phyloP scores from a whole-genome alignment of 2,329 filamentous ascomycete genomes.

The Penicillium sp. region DNA sequence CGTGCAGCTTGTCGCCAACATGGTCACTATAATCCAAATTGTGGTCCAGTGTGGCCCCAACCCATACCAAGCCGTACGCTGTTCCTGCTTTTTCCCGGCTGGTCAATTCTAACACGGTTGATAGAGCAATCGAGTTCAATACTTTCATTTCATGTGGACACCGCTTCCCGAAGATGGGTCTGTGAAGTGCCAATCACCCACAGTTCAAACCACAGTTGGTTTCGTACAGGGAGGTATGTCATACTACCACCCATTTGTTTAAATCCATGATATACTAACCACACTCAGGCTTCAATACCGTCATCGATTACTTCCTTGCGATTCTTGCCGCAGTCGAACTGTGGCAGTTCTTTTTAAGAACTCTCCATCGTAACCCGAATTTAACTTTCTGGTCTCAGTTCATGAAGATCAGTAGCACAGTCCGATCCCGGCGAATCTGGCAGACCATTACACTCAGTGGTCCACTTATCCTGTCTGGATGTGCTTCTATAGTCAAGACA shows the following conservation, averaged over 20 bases:
- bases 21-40: constrained; percentile 37
- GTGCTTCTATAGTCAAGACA: constrained; percentile 40
- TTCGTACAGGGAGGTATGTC: constrained; percentile 38
- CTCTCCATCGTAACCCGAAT: constrained; percentile 25
- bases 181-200: constrained; percentile 35
- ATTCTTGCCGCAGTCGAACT: constrained; percentile 36
- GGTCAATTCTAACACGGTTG: constrained; percentile 24
- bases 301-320: constrained; percentile 37
- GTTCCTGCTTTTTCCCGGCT: not conserved
- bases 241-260: not conserved
- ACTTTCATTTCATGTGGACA: constrained; percentile 45
- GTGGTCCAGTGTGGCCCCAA: constrained; percentile 39
- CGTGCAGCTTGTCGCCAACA: constrained; percentile 36
- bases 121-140: constrained; percentile 35
- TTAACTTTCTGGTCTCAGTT: constrained; percentile 32
- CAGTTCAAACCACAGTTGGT: constrained; percentile 37
- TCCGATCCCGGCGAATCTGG: constrained; percentile 38
- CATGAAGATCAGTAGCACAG: constrained; percentile 29
- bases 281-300: constrained; percentile 33
- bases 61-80: constrained; percentile 30
- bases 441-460: constrained; percentile 38
- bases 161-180: constrained; percentile 36
- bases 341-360: constrained; percentile 39
- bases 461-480: constrained; percentile 37
- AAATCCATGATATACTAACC: not conserved